Evolutionary conservation across 495 filamentous ascomycete species (phyloP).

Genomic region (Staphylotrichum tortipilum): DNA sequence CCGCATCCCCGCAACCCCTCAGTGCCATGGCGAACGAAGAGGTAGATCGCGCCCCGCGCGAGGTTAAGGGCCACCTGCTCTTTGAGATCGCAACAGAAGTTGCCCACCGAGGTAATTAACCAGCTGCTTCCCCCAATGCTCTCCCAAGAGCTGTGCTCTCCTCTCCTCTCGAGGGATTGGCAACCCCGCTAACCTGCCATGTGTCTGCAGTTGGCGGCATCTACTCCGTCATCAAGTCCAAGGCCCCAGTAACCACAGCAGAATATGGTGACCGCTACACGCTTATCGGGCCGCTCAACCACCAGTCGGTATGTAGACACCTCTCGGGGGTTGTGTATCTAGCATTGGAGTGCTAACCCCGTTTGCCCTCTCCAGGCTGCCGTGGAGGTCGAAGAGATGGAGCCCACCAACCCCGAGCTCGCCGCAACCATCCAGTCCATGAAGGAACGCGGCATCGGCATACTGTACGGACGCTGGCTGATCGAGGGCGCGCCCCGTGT

Average conservation of each 20-base stretch:
- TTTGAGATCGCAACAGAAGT: constrained; percentile 97
- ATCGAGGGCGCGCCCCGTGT: constrained; percentile 95
- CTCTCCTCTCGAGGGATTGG: not conserved
- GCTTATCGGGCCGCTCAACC: constrained; percentile 88
- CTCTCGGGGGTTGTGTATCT: too few species aligned
- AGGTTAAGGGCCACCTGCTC: constrained; percentile 50
- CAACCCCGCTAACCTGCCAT: constrained; percentile 9
- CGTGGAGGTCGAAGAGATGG: constrained; percentile 89
- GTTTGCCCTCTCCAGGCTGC: constrained; percentile 61
- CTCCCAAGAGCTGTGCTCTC: too few species aligned
- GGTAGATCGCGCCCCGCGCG: constrained; percentile 30
- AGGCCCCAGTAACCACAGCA: constrained; percentile 92
- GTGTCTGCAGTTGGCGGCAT: constrained; percentile 97
- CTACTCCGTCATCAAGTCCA: constrained; percentile 98
- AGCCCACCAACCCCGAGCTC: constrained; percentile 72
- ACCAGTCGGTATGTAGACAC: constrained; percentile 70
- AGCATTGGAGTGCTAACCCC: constrained; percentile 2
- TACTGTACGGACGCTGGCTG: constrained; percentile 92
- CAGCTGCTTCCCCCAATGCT: too few species aligned
- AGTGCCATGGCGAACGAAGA: constrained; percentile 31
- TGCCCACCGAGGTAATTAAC: constrained; percentile 86
- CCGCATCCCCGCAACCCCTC: too few species aligned
- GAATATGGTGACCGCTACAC: constrained; percentile 98
- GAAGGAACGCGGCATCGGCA: constrained; percentile 80
- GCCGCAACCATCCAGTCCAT: constrained; percentile 78